Base-by-base conservation (phyloP, 2,329 filamentous ascomycete species). In the Periconia sp. region DNA sequence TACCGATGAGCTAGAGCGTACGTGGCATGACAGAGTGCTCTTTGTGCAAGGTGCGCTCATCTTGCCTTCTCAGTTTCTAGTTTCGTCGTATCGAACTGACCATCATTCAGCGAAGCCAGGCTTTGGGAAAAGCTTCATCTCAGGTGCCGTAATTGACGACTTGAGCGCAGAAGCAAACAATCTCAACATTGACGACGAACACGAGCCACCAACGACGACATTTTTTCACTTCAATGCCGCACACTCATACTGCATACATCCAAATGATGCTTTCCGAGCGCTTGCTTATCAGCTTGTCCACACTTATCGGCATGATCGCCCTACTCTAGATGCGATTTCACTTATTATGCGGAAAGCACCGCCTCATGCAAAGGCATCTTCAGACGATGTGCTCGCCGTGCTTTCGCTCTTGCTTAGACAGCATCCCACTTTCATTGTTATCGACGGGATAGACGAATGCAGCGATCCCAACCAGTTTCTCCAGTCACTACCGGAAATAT, bases 381-480 rank as follows among this genome's bases (percentile, higher is more conserved):
- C 53, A 10, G 54, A 67, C 22, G 61, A 67, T 26, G 51, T 57
- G 3, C n/a, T 61, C 3, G 54, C 56, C 11, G 40, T 62, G 7
- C 44, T 66, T 15, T 37, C 54, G 11, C 38, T 67, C 7, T 40
- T 67, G 18, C 40, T 66, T 31, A 53, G 55, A 22, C 63, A 67
- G 18, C 61, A 65, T 19, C 53, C 63, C 8, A 66, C 58, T 4
- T 67, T 61, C 22, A 28, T 67, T 8, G 54, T 63, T 32, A 50
- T 67, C 23, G 63, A 67, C 23, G 63, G 63, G 1, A 32, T 63
- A 11, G 61, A 67, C 24, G 59, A 63, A 32, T 60, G 61, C 35
- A 50, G 28, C 28, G 56, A 66, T 33, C 19, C 38, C 7, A 36
- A 53, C 8, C 9, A 36, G 4, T 51, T 66, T 19, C 52, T 67